Base-by-base conservation (phyloP, 805 yeast genomes). In the Ascoidea tarda region DNA sequence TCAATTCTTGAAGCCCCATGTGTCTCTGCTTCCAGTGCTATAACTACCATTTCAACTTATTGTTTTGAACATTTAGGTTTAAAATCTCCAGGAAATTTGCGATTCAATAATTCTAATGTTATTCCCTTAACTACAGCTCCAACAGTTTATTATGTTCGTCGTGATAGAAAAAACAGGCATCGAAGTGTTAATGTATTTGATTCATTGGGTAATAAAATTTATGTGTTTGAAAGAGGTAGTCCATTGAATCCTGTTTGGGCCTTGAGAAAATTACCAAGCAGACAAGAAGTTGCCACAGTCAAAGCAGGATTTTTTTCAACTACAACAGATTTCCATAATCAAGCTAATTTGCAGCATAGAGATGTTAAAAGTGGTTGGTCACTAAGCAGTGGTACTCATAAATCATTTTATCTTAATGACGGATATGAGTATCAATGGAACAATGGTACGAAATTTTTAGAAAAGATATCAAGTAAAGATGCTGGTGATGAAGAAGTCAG, bases 401-500 rank as follows among this genome's bases (percentile, higher is more conserved):
- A 77, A 55, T 69, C 72, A 33, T 81, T 79, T 61, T 72, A 73
- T 55, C 64, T 78, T 32, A 63, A 62, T 49, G 81, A 77, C 58
- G 85, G 84, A 1, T 66, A 70, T 51, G 71, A 75, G 55, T 78
- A 76, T 60, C 74, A 69, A 16, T 81, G 86, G 86, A 68, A 76
- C 4, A 67, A 76, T 48, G 72, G 76, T 21, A 63, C 82, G 5
- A 72, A 76, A 55, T 74, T 60, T 57, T 67, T 81, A 52, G 84
- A 79, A 59, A 69, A 70, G 50, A 69, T 79, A 48, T 62, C 69
- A 46, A 80, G 79, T 59, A 81, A 80, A 5, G 74, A 74, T 45
- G 82, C 81, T 12, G 74, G 73, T n/a, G 72, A 66, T 53, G 82
- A 78, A 59, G 84, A 79, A 61, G 60, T 63, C 28, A 72, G 81